phyloP scores from a whole-genome alignment of 371 early-diverging fungal genomes.

The Mucor plumbeus region DNA sequence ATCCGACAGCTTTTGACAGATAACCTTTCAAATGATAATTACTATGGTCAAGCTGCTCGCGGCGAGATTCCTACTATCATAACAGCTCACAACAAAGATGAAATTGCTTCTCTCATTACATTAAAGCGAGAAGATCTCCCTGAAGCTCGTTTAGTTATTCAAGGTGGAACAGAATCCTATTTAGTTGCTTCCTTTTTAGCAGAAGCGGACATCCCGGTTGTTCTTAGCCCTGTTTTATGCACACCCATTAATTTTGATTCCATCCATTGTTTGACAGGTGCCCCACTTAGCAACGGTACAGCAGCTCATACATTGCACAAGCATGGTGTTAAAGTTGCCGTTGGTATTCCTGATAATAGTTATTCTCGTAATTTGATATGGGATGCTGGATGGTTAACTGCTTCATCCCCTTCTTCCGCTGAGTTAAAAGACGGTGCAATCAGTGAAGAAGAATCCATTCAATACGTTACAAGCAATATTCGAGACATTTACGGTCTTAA shows the following conservation, averaged over 20 bases:
- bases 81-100: conserved; percentile 68
- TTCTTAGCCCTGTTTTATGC: conserved; percentile 71
- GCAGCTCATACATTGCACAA: conserved; percentile 63
- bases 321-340: conserved; percentile 69
- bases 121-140: conserved; percentile 58
- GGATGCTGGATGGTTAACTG: conserved; percentile 78
- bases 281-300: conserved; percentile 60
- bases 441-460: conserved; percentile 67
- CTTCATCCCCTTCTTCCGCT: conserved; percentile 37
- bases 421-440: conserved; percentile 39
- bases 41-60: conserved; percentile 51
- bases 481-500: conserved; percentile 64
- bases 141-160: conserved; percentile 44
- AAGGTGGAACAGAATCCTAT: conserved; percentile 78
- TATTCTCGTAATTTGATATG: conserved; percentile 70
- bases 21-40: conserved; percentile 27
- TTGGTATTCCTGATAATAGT: conserved; percentile 64
- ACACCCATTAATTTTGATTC: conserved; percentile 70
- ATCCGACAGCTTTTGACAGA: conserved; percentile 58
- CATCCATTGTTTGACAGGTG: conserved; percentile 69
- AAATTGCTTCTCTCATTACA: conserved; percentile 68
- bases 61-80: conserved; percentile 73
- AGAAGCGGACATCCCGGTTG: conserved; percentile 61
- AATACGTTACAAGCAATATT: conserved; percentile 73
- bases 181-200: conserved; percentile 67